Evolutionary conservation across 2,329 filamentous ascomycete genomes (phyloP), one percentile per base, ranked within the genome.

Genomic region (Pseudogymnoascus sp.): DNA sequence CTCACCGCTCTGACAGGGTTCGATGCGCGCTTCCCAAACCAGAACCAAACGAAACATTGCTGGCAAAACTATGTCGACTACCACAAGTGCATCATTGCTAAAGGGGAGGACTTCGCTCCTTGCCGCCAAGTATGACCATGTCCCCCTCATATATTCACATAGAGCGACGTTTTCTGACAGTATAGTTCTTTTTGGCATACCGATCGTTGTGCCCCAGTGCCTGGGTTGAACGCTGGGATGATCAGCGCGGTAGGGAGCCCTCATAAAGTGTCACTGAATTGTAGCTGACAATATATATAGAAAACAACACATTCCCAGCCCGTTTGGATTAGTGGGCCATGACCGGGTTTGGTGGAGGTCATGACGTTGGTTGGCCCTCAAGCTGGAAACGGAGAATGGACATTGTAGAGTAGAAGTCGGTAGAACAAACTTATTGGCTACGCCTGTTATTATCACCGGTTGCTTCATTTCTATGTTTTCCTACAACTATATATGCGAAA

Each of bases 41-140:
- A 85, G 82, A 99, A 99, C 82, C 90, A 94, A 81, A 88, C 92
- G 79, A 96, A 96, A 88, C 92, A 99, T 85, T 99, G 94, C 90
- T 99, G 94, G 94, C 95, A 99, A 78, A 99, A 99, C 85, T 99
- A 99, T 80, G 94, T 99, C 81, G 94, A 99, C 79, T 97, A 99
- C 84, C 90, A 99, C 86, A 99, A 99, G 85, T 99, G 94, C 82
- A 91, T 96, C 77, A 81, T 87, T 74, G 92, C 92, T 79, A 97
- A 97, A 85, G 92, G 92, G 77, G 92, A 97, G 82, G 92, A 96
- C 74, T 97, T 97, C 77, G 87, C 89, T 70, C 92, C 92, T 67
- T 97, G 92, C 88, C 88, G 86, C 73, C 92, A 96, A 88, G 92
- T 96, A 86, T 67, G 75, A 9, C 26, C 18, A 30, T 61, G 33